Evolutionary conservation across 2,329 filamentous ascomycete species (phyloP), one percentile per base, ranked within the genome.

Genomic region (Helminthosporium solani): DNA sequence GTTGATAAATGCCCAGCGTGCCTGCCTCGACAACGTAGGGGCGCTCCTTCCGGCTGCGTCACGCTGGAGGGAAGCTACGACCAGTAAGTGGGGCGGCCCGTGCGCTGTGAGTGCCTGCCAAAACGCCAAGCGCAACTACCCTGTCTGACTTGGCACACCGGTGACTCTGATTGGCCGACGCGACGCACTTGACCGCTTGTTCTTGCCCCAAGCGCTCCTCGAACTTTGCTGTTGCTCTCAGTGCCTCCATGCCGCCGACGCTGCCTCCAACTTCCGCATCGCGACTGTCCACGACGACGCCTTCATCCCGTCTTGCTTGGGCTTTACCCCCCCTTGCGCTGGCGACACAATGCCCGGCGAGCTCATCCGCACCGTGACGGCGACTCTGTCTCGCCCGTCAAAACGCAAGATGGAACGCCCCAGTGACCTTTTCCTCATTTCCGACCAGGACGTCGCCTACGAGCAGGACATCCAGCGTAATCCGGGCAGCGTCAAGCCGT

Each of bases 401-500:
- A 69, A 69, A 57, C 65, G 67, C 52, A 67, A 64, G 50, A 60
- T 63, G 56, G 52, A 63, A 55, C 63, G 58, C 66, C 41, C 60
- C 44, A 58, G 49, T 66, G 67, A 67, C 53, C 67, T 73, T 27
- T 60, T 61, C 56, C 60, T 72, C 55, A 70, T 92, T 83, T 80
- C 84, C 60, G 88, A 90, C 67, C 90, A 95, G 74, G 94, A 99
- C 74, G 86, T 88, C 44, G 82, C 95, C 50, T 99, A 97, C 78
- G 95, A 99, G 75, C 91, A 96, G 73, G 94, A 99, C 70, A 84
- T 97, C 50, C 77, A 94, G 55, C 88, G 91, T 59, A 89, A 95
- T 63, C 83, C 85, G 7, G 87, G 86, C 62, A 94, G 85, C 69
- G 84, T 92, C 57, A 95, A 92, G 73, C 91, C 94, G 63, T 99